Base-by-base conservation (phyloP, 2,329 filamentous ascomycete genomes). In the Aspergillus sp. region DNA sequence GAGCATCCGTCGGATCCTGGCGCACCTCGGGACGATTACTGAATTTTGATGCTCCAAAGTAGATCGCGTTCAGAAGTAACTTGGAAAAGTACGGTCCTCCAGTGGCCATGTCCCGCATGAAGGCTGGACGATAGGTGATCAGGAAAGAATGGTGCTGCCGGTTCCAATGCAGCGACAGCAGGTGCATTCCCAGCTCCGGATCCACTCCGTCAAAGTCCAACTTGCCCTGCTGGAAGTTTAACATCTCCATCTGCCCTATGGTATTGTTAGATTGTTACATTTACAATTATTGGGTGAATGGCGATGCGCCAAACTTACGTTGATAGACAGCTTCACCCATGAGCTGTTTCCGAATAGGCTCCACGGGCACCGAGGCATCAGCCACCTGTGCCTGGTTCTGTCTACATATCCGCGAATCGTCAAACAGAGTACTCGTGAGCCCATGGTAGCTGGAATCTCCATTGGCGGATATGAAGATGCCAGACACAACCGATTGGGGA, bases 271-370 rank as follows among this genome's bases (percentile, higher is more conserved):
- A 41, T 41, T 41, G 39, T 13, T 41, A 5, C 6, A 41, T 20
- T 20, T 20, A 20, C 20, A 20, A 20, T 20, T 4, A 20, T 20
- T 20, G 20, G 20, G 20, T 20, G 20, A 20, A 20, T 20, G 20
- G 4, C 20, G 20, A 20, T 20, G 20, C 20, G 20, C 20, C 20
- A 20, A 20, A 20, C 20, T 23, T 20, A 67, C 74, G 64, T 53
- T 77, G 73, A 45, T 69, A 66, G 1, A 72, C 69, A 27, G 74
- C 72, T 54, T 77, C 73, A 13, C 72, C 74, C 43, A 78, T 68
- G 5, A 78, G 60, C 10, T 71, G 66, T 44, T 70, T 70, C 46
- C 74, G 66, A 20, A 75, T 48, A 39, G 52, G 53, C 37, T 56
- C 55, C 12, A 49, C 41, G 1, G 61, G 54, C 2, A 53, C 22